phyloP scores from a whole-genome alignment of 441 rosid genomes.

The Gossypium laxum region DNA sequence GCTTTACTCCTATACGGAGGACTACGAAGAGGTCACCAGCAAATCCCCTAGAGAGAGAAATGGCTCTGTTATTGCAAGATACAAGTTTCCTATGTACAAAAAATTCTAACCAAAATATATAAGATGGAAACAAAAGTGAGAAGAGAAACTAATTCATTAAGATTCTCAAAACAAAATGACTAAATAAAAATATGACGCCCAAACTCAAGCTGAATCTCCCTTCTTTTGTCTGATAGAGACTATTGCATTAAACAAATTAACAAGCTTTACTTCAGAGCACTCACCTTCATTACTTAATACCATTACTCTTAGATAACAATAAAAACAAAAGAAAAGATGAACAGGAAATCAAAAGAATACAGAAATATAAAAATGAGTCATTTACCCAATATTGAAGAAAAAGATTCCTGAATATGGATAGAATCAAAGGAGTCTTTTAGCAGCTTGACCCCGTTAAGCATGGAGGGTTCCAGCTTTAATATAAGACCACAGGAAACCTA shows the following conservation, averaged over 20 bases:
- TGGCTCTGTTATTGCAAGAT: not conserved
- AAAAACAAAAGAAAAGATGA: not conserved
- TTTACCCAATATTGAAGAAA: slow-evolving; percentile 2
- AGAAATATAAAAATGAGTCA: not conserved
- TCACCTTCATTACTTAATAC: not conserved
- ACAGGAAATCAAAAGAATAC: not conserved
- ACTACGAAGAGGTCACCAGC: slow-evolving; percentile 63
- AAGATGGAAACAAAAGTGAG: slow-evolving; percentile 6
- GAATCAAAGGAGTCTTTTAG: not conserved
- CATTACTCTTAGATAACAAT: not conserved
- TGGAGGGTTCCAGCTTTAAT: not conserved
- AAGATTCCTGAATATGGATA: not conserved
- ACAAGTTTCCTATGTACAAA: slow-evolving; percentile 1
- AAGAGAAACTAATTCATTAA: slow-evolving; percentile 1
- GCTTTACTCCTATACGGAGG: slow-evolving; percentile 56
- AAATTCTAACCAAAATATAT: not conserved
- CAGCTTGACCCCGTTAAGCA: not conserved
- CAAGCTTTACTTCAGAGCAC: not conserved
- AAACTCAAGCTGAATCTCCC: not conserved
- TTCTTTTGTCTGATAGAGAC: not conserved
- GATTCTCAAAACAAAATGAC: not conserved
- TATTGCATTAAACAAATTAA: not conserved
- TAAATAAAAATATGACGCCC: not conserved
- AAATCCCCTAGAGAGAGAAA: slow-evolving; percentile 35
- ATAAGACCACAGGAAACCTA: not conserved